Evolutionary conservation across 345 rosid genomes (phyloP).

Genomic region (Bruguiera gymnorhiza): DNA sequence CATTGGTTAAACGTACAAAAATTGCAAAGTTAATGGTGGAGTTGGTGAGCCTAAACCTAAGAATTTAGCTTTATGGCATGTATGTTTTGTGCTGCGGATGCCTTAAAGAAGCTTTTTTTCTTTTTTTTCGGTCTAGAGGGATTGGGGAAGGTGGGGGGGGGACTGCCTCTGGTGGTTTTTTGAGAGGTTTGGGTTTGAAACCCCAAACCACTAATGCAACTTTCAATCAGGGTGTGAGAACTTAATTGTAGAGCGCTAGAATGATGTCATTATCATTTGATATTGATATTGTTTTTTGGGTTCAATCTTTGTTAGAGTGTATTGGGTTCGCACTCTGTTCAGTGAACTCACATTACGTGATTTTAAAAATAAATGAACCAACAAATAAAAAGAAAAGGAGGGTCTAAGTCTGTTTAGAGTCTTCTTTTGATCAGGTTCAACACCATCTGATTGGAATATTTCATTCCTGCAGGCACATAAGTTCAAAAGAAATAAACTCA

Average conservation of each 20-base stretch:
- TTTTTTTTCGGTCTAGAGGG: too few species aligned
- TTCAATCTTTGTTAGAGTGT: background rate
- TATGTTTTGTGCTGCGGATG: background rate
- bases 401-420: constrained; percentile 7
- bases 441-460: constrained; percentile 50
- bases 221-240: background rate
- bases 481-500: constrained; percentile 46
- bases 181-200: too few species aligned
- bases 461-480: constrained; percentile 99
- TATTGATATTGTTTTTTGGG: background rate
- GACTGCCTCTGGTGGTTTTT: background rate
- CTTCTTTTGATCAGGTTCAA: constrained; percentile 24
- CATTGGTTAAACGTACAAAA: too few species aligned
- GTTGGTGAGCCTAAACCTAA: too few species aligned
- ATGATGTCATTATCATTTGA: background rate
- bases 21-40: too few species aligned
- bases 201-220: background rate
- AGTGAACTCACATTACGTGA: background rate
- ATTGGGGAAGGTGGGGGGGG: background rate
- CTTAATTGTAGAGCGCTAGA: background rate
- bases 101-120: background rate
- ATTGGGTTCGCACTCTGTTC: background rate
- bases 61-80: background rate
- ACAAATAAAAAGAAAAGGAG: constrained; percentile 1
- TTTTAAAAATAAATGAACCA: background rate